Base-by-base conservation (phyloP, 2,329 filamentous ascomycete genomes). In the Fusarium albosuccineum region DNA sequence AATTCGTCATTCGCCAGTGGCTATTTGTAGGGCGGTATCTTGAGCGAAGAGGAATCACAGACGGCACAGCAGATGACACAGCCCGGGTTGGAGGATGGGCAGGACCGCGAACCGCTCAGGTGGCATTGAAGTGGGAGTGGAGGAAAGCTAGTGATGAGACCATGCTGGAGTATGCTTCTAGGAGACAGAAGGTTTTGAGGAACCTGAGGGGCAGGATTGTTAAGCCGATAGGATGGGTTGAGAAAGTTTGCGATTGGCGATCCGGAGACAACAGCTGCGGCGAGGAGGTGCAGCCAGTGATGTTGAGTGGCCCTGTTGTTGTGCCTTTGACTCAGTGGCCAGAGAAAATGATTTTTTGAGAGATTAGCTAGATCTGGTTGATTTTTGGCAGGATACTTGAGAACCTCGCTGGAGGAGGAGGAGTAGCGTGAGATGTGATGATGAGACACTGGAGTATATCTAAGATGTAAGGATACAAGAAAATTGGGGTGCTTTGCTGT, bases 91-190 rank as follows among this genome's bases (percentile, higher is more conserved):
- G 6, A 8, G 36, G 13, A 22, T 30, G 58, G 41, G n/a, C 41
- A n/a, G 53, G 58, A 6, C 11, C 33, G 6, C 1, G 27, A 8
- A 9, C 33, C 8, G 52, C 11, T 1, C 8, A 8, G 8, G 45
- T 60, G n/a, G 36, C 34, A 1, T 7, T 60, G 26, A 56, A 46
- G n/a, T 60, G 45, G 58, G 26, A 40, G 9, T 60, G 52, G 58
- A 57, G 27, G 26, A 33, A 39, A 22, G 5, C 4, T 4, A 26
- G 17, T 11, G 11, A 5, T 4, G 58, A 60, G 40, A 16, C 6
- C 4, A 50, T 22, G 10, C 5, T 36, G 13, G 30, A 51, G 6
- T 56, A 57, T 46, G 52, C 39, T 1, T 6, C 9, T 13, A 36
- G 49, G 6, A 27, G 36, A 3, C 36, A 55, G 4, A 2, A 5